Percentiles rank a stretch among this genome's conserved stretches.
These are phyloP conservation scores for Fusarium multiceps DNA, from an alignment of 2,329 filamentous ascomycete genomes.

Conservation along the genomic window DNA sequence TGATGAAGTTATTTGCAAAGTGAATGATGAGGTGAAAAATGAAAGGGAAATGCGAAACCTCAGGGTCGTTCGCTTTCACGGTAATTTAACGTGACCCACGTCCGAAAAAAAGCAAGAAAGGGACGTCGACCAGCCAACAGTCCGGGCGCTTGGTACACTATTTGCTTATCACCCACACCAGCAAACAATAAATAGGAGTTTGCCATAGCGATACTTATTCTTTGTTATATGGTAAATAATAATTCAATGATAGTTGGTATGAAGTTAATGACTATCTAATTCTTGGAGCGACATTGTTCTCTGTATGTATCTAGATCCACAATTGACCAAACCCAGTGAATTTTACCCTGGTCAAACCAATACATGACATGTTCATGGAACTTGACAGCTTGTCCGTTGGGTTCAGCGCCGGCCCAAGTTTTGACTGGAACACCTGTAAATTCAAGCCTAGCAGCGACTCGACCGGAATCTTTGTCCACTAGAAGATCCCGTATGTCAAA, in stretches of 20 bases:
- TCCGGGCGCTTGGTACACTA: neutral
- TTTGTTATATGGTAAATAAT: rapidly evolving
- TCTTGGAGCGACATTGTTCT: neutral
- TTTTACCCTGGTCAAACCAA: slow-evolving; percentile 13
- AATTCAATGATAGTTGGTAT: too few relatives aligned
- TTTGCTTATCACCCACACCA: neutral
- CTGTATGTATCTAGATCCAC: slow-evolving; percentile 26
- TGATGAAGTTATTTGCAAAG: too few relatives aligned
- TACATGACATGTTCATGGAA: slow-evolving; percentile 41
- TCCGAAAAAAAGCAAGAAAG: neutral
- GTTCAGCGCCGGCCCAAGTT: neutral
- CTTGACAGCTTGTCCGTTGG: slow-evolving; percentile 4
- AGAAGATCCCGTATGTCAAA: slow-evolving; percentile 23
- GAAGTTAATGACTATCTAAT: neutral
- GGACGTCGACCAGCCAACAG: neutral
- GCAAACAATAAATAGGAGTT: neutral
- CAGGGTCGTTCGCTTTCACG: neutral
- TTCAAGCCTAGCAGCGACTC: slow-evolving; percentile 18
- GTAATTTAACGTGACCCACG: neutral
- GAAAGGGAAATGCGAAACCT: too few relatives aligned
- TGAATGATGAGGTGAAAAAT: too few relatives aligned
- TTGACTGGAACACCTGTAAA: slow-evolving; percentile 20
- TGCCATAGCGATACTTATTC: rapidly evolving
- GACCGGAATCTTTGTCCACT: neutral
- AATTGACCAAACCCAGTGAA: slow-evolving; percentile 33